Base-by-base conservation (phyloP, 345 rosid species). In the Hibiscus syriacus region DNA sequence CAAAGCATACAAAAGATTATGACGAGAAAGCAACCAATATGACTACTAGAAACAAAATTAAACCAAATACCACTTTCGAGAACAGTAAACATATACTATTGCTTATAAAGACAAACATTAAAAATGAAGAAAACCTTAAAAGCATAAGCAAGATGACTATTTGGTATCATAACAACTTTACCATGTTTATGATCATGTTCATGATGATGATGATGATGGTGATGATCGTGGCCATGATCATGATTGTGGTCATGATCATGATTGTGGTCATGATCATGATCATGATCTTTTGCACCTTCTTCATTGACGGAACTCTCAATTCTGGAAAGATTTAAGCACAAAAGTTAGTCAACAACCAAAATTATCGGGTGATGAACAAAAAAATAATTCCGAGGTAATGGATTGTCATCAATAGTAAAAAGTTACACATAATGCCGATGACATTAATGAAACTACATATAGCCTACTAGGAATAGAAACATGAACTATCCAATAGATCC, bases 251-350 rank as follows among this genome's bases (percentile, higher is more conserved):
- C 80, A 65, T 84, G 88, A 38, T 69, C 74, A 50, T 83, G 83
- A 48, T 46, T 20, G 16, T 46, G 52, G 19, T 46, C 20, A 20
- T 67, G 60, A 25, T 66, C 73, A 73, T 80, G 86, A 57, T 82
- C 90, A 55, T n/a, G n/a, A n/a, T 82, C 84, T 78, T 82, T 83
- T 56, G 81, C 76, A 30, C 43, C 81, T 25, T 85, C 91, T 45
- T 79, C 80, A 73, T 68, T 80, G 41, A 93, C 87, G 59, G 88
- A 74, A 82, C 88, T 87, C 80, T 86, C 98, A 58, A 90, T 93
- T 83, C 98, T 93, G 82, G 13, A 41, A 81, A 67, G 56, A 56
- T 38, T 57, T 53, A 45, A 58, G 64, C 19, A 58, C 16, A 39
- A 61, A 58, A 9, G 55, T 75, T 60, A 73, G 61, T 8, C 66